Conservation (phyloP, 2,329 filamentous ascomycete species). For the Aquanectria penicillioides region DNA sequence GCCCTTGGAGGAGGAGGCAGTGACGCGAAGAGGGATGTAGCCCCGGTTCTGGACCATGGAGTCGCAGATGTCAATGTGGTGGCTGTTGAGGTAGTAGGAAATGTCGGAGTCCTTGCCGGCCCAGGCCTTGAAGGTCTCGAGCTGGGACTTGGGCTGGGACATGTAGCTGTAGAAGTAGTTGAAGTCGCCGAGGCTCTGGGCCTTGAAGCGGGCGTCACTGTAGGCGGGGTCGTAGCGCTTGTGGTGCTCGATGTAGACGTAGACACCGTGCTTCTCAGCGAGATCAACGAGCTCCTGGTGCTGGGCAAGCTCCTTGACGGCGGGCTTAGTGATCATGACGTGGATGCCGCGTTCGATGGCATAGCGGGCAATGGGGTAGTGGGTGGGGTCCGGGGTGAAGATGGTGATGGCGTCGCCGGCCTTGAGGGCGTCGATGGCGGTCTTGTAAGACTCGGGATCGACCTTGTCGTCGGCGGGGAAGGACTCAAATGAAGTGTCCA, state of each 20-base stretch:
- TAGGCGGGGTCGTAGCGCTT: conserved; percentile 96
- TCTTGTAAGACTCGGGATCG: conserved; percentile 87
- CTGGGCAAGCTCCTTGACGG: conserved; percentile 83
- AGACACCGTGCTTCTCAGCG: conserved; percentile 79
- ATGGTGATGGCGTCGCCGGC: conserved; percentile 92
- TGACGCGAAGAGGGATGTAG: conserved; percentile 82
- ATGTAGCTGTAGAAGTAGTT: conserved; percentile 99
- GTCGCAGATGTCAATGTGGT: conserved; percentile 93
- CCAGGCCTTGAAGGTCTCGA: conserved; percentile 96
- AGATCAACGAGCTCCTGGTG: conserved; percentile 81
- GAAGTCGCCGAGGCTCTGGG: conserved; percentile 85
- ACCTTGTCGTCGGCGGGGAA: conserved; percentile 78
- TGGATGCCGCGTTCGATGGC: conserved; percentile 89
- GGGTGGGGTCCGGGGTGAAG: conserved; percentile 93
- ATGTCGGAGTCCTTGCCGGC: conserved; percentile 93
- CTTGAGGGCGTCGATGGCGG: conserved; percentile 83
- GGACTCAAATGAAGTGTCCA: conserved; percentile 87
- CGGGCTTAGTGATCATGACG: conserved; percentile 93
- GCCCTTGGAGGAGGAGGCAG: conserved; percentile 80
- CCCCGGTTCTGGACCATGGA: conserved; percentile 82
- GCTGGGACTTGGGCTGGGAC: conserved; percentile 90
- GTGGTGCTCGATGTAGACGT: conserved; percentile 95
- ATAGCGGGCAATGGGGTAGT: conserved; percentile 91
- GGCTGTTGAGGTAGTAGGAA: conserved; percentile 94
- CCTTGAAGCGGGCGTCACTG: conserved; percentile 83